Percentiles rank a stretch among this genome's conserved stretches.
phyloP scores from a whole-genome alignment of 1,139 yeast genomes.

The Insectozyma bohioensis region DNA sequence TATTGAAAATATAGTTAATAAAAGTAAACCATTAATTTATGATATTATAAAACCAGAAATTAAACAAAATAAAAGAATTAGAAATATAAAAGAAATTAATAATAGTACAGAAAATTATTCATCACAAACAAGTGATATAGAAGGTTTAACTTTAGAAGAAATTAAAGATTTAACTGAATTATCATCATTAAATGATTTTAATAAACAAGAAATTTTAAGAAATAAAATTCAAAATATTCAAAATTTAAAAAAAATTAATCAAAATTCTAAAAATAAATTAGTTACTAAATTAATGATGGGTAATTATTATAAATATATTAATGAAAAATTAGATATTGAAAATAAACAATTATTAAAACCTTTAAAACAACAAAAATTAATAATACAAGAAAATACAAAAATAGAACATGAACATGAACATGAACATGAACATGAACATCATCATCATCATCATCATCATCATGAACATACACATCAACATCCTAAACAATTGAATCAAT shows the following conservation, averaged over 20 bases:
- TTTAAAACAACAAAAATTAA: conserved; percentile 19
- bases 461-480: no score
- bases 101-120: conserved; percentile 18
- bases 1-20: conserved; percentile 48
- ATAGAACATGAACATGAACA: conserved; percentile 14
- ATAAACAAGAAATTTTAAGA: conserved; percentile 53
- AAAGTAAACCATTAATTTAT: conserved; percentile 48
- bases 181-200: conserved; percentile 48
- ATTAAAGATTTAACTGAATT: conserved; percentile 38
- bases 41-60: conserved; percentile 50
- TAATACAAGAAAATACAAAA: conserved; percentile 19
- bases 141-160: conserved; percentile 40
- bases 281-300: conserved; percentile 82
- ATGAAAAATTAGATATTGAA: conserved; percentile 27
- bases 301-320: conserved; percentile 52
- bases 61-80: conserved; percentile 13
- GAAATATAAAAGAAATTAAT: conserved; percentile 7
- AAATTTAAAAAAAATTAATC: conserved; percentile 40
- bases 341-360: conserved; percentile 16
- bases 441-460: no score
- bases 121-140: conserved; percentile 30
- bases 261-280: conserved; percentile 56
- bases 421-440: conserved; percentile 6
- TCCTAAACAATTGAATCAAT: no score
- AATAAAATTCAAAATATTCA: conserved; percentile 58